Evolutionary conservation across 495 filamentous ascomycete genomes (phyloP).

Genomic region (Aspergillus mulundensis): DNA sequence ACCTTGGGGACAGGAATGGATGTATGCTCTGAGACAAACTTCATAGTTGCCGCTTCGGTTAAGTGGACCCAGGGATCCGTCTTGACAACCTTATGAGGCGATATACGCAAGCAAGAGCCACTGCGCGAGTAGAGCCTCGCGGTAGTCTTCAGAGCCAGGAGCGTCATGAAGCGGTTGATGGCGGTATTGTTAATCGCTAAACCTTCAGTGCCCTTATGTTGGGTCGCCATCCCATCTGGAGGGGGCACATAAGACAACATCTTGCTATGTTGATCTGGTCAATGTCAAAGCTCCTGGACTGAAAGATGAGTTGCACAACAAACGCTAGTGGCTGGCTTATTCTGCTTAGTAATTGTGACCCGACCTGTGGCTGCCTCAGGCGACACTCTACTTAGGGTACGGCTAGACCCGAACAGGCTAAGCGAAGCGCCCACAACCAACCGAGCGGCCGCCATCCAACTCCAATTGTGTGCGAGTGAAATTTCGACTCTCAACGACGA

Average conservation of each 20-base stretch:
- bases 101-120: background rate
- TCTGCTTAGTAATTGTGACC: background rate
- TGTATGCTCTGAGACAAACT: background rate
- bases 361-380: slow-evolving; percentile 15
- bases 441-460: slow-evolving; percentile 18
- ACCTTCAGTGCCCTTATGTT: background rate
- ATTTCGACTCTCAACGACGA: slow-evolving; percentile 38
- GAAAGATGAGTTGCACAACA: background rate
- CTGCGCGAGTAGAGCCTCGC: background rate
- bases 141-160: background rate
- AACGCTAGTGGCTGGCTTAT: background rate
- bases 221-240: background rate
- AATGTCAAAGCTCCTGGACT: background rate
- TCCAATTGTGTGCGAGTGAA: slow-evolving; percentile 33
- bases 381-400: slow-evolving; percentile 37
- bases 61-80: background rate
- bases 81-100: background rate
- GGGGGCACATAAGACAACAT: background rate
- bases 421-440: slow-evolving; percentile 42
- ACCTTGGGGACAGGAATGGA: slow-evolving; percentile 8
- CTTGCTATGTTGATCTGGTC: background rate
- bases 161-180: slow-evolving; percentile 10
- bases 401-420: slow-evolving; percentile 42
- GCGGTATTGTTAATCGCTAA: background rate
- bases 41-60: background rate